Evolutionary conservation across 208 protist genomes (phyloP).

Genomic region (Wallacemonas collosoma): DNA sequence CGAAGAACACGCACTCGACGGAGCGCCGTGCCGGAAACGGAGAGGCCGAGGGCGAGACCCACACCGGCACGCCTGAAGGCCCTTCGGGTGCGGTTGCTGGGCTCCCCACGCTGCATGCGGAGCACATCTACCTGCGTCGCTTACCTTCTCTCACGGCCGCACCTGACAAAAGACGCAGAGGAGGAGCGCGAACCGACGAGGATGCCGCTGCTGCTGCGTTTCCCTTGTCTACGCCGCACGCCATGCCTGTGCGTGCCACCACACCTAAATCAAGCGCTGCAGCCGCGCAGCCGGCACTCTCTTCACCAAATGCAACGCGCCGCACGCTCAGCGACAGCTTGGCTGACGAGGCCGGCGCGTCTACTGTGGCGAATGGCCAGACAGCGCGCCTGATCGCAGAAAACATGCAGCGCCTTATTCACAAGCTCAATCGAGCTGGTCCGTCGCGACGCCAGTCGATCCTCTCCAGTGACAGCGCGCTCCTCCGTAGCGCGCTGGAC

Average conservation of each 20-base stretch:
- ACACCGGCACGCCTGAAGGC: no score
- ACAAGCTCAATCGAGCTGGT: background rate
- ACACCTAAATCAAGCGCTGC: no score
- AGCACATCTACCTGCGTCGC: slow-evolving; percentile 7
- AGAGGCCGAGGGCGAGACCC: background rate
- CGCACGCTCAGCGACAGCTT: background rate
- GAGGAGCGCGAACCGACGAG: no score
- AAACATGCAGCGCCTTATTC: slow-evolving; percentile 13
- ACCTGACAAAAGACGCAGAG: background rate
- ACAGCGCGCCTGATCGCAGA: slow-evolving; percentile 1
- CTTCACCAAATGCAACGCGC: background rate
- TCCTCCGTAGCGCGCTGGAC: slow-evolving; percentile 6
- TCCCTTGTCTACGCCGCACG: no score
- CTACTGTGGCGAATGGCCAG: background rate
- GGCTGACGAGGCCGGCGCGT: background rate
- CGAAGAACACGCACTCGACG: background rate
- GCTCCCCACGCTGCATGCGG: slow-evolving; percentile 1
- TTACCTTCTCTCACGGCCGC: background rate
- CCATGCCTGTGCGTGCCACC: no score
- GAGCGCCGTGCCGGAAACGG: background rate
- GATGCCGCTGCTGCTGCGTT: no score
- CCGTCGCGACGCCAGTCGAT: background rate
- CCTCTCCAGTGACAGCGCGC: background rate
- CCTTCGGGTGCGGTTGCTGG: background rate
- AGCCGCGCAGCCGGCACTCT: background rate